Evolutionary conservation across 768 basidiomycete genomes (phyloP), one percentile per base, ranked within the genome.

Genomic region (Termitomyces sp.): DNA sequence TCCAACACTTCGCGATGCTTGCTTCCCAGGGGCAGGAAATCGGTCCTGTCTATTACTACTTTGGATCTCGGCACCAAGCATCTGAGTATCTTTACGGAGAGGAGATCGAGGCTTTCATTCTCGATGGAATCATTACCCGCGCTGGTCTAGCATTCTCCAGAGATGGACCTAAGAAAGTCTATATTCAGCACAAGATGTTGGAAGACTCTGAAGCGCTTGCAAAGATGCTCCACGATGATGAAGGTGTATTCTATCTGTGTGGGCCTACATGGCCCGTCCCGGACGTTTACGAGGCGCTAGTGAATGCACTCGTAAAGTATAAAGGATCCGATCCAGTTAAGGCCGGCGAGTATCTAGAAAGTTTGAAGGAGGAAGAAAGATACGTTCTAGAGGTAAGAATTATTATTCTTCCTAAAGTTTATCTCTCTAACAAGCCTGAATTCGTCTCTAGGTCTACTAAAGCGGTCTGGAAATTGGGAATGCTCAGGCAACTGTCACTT

Each of bases 211-310:
- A 83, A 62, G 75, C 77, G 29, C 80, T 99, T 23, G 86, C 85
- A 42, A 72, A 80, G 58, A 85, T 91, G 83, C 72, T 98, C 52
- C 76, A 86, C 62, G 76, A 85, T 53, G 80, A 86, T 57, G 64
- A 80, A 39, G 94, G 92, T 31, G 90, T 85, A 44, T 99, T 99
- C 75, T 98, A 98, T 71, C 78, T 99, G 42, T 98, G 97, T 68
- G 96, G 96, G 25, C 97, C 96, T 35, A 98, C 96, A 25, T 97
- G 95, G 96, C 97, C 97, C n/a, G 96, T 98, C 20, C 94, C 97
- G 1, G 97, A 98, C 65, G 94, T 99, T 5, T 96, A 91, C 64
- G 89, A 96, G 70, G 91, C 97, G 0, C 77, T 99, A 46, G 87
- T 95, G 20, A 84, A 84, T 18, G 89, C 93, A 2, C 74, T 98